Percentiles rank a stretch among this genome's conserved stretches.
phyloP scores from a whole-genome alignment of 768 basidiomycete species.

The Daedaleopsis sinensis region DNA sequence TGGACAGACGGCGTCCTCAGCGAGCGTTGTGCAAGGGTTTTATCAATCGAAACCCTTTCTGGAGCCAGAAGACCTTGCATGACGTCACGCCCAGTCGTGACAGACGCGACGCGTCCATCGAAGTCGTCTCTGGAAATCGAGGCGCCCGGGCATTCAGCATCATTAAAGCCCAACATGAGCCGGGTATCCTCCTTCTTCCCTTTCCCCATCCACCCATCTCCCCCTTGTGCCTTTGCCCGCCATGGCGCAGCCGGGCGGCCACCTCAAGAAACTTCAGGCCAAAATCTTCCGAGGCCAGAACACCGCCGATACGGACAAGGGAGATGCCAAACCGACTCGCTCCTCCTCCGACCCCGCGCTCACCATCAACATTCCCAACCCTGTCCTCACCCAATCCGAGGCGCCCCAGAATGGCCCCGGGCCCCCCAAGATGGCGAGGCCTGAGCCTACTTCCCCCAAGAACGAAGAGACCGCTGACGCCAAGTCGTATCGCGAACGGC shows the following conservation, averaged over 20 bases:
- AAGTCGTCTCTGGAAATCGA: neutral
- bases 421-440: constrained; percentile 46
- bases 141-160: constrained; percentile 5
- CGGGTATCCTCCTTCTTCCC: constrained; percentile 9
- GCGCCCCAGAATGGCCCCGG: constrained; percentile 32
- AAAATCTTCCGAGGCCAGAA: constrained; percentile 63
- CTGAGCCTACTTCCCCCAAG: constrained; percentile 21
- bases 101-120: constrained; percentile 18
- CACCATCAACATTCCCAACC: constrained; percentile 76
- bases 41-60: no score
- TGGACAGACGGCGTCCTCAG: no score
- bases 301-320: constrained; percentile 25
- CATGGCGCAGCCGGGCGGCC: constrained; percentile 45
- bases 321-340: constrained; percentile 29
- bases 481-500: constrained; percentile 60
- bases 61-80: constrained; percentile 9
- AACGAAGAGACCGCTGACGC: constrained; percentile 12
- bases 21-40: no score
- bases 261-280: constrained; percentile 68
- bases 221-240: constrained; percentile 15
- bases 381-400: constrained; percentile 31
- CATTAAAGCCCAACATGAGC: constrained; percentile 6
- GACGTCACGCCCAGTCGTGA: constrained; percentile 16
- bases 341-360: constrained; percentile 37
- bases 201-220: constrained; percentile 8